These are phyloP conservation scores for Trichoderma koningiopsis DNA, from an alignment of 2,329 filamentous ascomycete species.

Conservation along the genomic window DNA sequence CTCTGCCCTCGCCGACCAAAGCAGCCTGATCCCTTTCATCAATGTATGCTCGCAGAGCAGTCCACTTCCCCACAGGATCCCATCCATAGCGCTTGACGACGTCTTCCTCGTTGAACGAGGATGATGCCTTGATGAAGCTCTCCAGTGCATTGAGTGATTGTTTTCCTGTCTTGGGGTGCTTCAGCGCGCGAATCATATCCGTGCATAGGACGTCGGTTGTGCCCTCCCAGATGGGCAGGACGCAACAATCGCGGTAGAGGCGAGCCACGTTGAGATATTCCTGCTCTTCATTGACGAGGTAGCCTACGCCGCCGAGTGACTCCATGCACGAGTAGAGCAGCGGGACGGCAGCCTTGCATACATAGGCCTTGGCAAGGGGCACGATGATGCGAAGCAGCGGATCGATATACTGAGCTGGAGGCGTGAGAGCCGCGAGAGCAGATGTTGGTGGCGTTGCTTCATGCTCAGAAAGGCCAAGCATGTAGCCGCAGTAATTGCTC, in stretches of 20 bases:
- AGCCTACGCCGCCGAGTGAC: conserved; percentile 66
- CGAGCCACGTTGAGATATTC: conserved; percentile 67
- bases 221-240: conserved; percentile 71
- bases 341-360: conserved; percentile 52
- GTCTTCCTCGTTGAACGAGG: conserved; percentile 32
- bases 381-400: conserved; percentile 60
- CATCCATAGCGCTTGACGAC: conserved; percentile 33
- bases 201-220: conserved; percentile 70
- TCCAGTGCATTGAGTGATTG: conserved; percentile 48
- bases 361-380: conserved; percentile 62
- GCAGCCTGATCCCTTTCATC: conserved; percentile 39
- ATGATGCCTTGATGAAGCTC: conserved; percentile 39
- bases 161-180: conserved; percentile 45
- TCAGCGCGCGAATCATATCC: conserved; percentile 51
- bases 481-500: conserved; percentile 53
- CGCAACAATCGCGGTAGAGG: conserved; percentile 64
- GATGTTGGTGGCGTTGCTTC: conserved; percentile 26
- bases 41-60: conserved; percentile 41
- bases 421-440: conserved; percentile 38
- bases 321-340: conserved; percentile 63
- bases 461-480: conserved; percentile 59
- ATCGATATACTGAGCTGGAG: conserved; percentile 37
- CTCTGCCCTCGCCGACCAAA: conserved; percentile 50
- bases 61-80: conserved; percentile 44
- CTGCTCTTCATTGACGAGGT: conserved; percentile 63